These are phyloP conservation scores for Bruguiera hainesii DNA, from an alignment of 441 rosid species.

Conservation along the genomic window DNA sequence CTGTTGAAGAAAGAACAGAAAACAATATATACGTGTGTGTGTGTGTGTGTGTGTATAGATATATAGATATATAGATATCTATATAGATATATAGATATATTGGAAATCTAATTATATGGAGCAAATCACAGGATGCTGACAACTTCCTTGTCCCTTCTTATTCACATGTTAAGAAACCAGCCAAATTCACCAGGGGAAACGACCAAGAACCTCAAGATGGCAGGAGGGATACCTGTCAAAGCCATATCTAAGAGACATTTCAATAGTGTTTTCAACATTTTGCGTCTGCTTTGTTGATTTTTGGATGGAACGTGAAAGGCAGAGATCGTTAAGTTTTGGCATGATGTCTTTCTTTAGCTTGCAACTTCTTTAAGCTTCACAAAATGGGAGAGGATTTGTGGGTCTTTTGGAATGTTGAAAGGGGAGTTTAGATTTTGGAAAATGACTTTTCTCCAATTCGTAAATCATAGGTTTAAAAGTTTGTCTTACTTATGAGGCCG, in stretches of 20 bases:
- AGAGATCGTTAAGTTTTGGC: constrained; percentile 21
- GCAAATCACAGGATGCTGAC: constrained; percentile 14
- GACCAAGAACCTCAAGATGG: not conserved
- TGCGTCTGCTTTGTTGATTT: constrained; percentile 20
- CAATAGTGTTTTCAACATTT: constrained; percentile 13
- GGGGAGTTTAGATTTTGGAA: constrained; percentile 6
- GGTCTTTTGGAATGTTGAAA: not conserved
- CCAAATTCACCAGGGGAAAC: constrained; percentile 11
- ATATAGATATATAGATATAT: too few relatives aligned
- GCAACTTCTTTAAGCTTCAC: constrained; percentile 18
- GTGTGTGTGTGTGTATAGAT: too few relatives aligned
- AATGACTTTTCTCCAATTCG: constrained; percentile 14
- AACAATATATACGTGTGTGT: not conserved
- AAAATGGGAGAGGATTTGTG: not conserved
- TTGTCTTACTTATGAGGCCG: constrained; percentile 13
- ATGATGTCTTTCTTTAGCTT: constrained; percentile 5
- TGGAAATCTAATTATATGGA: constrained; percentile 2
- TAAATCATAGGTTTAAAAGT: not conserved
- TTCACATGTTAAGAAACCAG: constrained; percentile 22
- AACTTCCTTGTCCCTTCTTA: constrained; percentile 11
- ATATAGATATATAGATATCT: too few relatives aligned
- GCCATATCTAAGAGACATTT: constrained; percentile 11
- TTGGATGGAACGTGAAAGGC: constrained; percentile 25
- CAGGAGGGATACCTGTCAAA: constrained; percentile 1
- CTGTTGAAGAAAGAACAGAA: not conserved